Conservation (phyloP, 768 basidiomycete genomes). For the Chiua virens region DNA sequence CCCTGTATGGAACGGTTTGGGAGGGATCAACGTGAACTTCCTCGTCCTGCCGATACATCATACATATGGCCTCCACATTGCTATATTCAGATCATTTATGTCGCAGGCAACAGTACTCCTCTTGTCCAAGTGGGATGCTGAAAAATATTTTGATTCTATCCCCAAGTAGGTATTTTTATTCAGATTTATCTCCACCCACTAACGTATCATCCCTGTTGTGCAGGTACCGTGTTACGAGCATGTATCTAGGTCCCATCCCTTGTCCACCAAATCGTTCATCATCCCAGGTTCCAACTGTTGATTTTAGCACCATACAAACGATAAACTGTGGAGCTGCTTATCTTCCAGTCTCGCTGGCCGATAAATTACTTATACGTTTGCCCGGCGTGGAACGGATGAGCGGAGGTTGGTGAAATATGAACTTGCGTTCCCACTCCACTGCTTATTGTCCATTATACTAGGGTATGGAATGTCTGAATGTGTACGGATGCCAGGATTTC, state of each 20-base stretch:
- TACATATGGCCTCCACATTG: too few species aligned
- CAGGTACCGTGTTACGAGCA: slow-evolving; percentile 54
- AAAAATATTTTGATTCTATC: too few species aligned
- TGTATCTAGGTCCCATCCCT: slow-evolving; percentile 63
- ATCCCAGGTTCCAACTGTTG: slow-evolving; percentile 42
- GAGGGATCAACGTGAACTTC: slow-evolving; percentile 48
- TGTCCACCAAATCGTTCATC: slow-evolving; percentile 62
- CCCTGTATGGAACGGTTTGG: slow-evolving; percentile 39
- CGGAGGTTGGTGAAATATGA: slow-evolving; percentile 43
- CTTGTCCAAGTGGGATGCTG: too few species aligned
- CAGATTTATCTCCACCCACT: not conserved
- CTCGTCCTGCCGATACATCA: too few species aligned
- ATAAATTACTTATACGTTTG: slow-evolving; percentile 40
- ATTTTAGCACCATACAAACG: slow-evolving; percentile 49
- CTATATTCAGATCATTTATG: too few species aligned
- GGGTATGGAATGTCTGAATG: slow-evolving; percentile 75
- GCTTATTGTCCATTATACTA: slow-evolving; percentile 26
- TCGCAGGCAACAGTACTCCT: too few species aligned
- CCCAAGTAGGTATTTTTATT: too few species aligned
- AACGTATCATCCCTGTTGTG: not conserved
- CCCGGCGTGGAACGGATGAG: slow-evolving; percentile 33
- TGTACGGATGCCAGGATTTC: slow-evolving; percentile 38
- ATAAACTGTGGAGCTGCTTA: slow-evolving; percentile 64
- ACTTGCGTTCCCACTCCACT: not conserved
- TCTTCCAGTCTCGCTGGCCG: slow-evolving; percentile 55